Base-by-base conservation (phyloP, 1,284 basidiomycete genomes). In the Malassezia sympodialis region DNA sequence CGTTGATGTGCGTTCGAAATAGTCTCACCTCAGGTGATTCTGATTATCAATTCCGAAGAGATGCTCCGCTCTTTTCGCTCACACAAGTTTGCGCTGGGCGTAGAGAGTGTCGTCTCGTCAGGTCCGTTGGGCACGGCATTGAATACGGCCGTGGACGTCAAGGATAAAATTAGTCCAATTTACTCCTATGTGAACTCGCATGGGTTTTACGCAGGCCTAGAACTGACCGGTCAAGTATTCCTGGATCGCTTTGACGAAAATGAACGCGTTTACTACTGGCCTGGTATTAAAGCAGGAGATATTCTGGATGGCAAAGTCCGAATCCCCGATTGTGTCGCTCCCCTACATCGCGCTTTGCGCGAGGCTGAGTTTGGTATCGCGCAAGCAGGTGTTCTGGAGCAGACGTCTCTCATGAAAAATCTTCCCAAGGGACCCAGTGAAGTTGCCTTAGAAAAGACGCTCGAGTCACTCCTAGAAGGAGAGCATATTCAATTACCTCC, bases 351-450 rank as follows among this genome's bases (percentile, higher is more conserved):
- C 8, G 79, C 79, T 0, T 67, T 81, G 5, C 58, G 70, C 8
- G 80, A 79, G 49, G 79, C 80, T n/a, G 79, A 79, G 53, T 67
- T 75, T 0, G 80, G 80, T n/a, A 59, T 64, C 12, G 79, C 80
- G 0, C 80, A 81, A 57, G 70, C 72, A 8, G 63, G 66, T 7
- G 64, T 63, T 34, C 59, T 76, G 3, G 76, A 73, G n/a, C 34
- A 53, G 4, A 44, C 54, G 2, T 5, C 37, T 53, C 4, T 40
- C 15, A 11, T 41, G 19, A 40, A 41, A 24, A 19, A 27, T 7
- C 15, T 49, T 5, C 48, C 48, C 11, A 31, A 47, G 52, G 8
- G 66, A 58, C 2, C 57, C 8, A 30, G 21, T 26, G 24, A 34
- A 19, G 17, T 28, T 14, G 28, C 19, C 8, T 12, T 35, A 8